Conservation (phyloP, 495 filamentous ascomycete species). For the Patellaria atrata region DNA sequence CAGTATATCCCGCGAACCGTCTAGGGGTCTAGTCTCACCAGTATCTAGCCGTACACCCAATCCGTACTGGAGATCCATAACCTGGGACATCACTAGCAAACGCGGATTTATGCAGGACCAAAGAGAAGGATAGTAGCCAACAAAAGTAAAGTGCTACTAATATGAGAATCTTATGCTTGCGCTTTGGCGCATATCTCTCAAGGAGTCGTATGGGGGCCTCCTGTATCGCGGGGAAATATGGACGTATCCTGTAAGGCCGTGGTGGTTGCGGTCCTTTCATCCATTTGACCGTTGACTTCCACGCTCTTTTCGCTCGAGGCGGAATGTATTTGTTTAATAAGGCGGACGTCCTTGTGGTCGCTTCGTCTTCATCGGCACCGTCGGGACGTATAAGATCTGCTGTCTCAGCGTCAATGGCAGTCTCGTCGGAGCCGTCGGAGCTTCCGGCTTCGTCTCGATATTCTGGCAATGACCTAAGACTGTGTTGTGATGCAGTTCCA, state of each 20-base stretch:
- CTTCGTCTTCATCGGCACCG: conserved; percentile 18
- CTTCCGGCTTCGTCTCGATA: conserved; percentile 16
- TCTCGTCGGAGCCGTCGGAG: conserved; percentile 8
- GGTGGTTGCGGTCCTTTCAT: conserved; percentile 29
- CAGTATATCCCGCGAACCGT: conserved; percentile 1
- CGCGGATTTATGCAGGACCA: conserved; percentile 27
- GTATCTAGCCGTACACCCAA: conserved; percentile 37
- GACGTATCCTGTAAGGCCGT: conserved; percentile 26
- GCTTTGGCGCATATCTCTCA: conserved; percentile 27
- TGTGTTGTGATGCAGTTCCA: too few species aligned
- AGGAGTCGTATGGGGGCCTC: conserved; percentile 24
- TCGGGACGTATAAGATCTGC: conserved; percentile 16
- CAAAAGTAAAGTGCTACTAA: conserved; percentile 25
- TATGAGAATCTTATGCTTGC: conserved; percentile 23
- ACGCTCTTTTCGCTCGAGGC: conserved; percentile 16
- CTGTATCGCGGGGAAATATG: conserved; percentile 26
- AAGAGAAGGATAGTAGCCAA: conserved; percentile 26
- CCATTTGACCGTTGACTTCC: conserved; percentile 21
- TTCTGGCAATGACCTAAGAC: too few species aligned
- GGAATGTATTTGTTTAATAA: conserved; percentile 20
- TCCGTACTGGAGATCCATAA: conserved; percentile 28
- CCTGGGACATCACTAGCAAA: conserved; percentile 26
- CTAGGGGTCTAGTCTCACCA: conserved; percentile 29
- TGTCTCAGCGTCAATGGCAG: conserved; percentile 10
- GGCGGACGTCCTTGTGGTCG: conserved; percentile 9